Base-by-base conservation (phyloP, 1,139 yeast genomes). In the Candida labiduridarum region DNA sequence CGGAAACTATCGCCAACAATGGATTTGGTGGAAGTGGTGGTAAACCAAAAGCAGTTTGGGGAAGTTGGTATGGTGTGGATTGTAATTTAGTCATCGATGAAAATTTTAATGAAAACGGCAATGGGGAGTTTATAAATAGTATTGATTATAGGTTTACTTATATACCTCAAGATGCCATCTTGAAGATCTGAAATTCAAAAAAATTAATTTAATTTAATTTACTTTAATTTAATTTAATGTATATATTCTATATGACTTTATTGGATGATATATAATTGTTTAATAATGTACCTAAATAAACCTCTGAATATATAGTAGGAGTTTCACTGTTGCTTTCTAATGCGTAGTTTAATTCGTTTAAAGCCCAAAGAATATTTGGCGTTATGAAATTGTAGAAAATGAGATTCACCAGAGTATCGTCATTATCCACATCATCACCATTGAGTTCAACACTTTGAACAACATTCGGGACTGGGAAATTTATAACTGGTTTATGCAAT, bases 381-480 rank as follows among this genome's bases (percentile, higher is more conserved):
- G 82, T 74, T 58, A 92, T 79, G 62, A 90, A 94, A 58, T 84
- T 87, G 64, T 88, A 88, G 64, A 86, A 91, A 0, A 94, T 83
- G 33, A 91, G 78, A 60, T 91, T 95, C 7, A 85, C 84, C 5
- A 48, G 48, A 1, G 60, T 51, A n/a, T 69, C 68, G 2, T 54
- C 59, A 2, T 59, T 52, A 38, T 38, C n/a, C 41, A 38, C 30
- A 14, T 38, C 41, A 11, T 29, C 41, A 1, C 52, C 49, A 8
- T 56, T 48, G 5, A 58, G 49, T 49, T 68, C 67, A 11, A 56
- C 61, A 1, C 85, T 68, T 59, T 83, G 87, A 15, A 92, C 83
- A 5, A 89, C 95, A 59, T 89, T 90, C 2, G 97, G 96, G 4
- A 89, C 74, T 4, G 79, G 79, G 61, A 77, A 85, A 52, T 78